Base-by-base conservation (phyloP, 176 grass and related monocot genomes). In the Paspalum vaginatum region DNA sequence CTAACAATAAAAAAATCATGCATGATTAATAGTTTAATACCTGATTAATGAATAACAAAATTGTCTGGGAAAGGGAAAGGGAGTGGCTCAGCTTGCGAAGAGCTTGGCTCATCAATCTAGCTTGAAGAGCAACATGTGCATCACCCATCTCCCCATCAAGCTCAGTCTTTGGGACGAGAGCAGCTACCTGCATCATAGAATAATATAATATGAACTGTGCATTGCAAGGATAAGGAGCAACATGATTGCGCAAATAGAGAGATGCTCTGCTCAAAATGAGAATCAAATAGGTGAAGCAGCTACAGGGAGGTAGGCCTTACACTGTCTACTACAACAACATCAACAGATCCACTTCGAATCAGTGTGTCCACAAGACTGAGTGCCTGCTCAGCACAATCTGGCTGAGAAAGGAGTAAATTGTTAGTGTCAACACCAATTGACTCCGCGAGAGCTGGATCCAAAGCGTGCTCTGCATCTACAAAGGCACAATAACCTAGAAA, bases 101-200 rank as follows among this genome's bases (percentile, higher is more conserved):
- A 71, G 92, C 92, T 84, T 95, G 92, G 37, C 92, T 98, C 96
- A 99, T 99, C 69, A 99, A 77, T 77, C 96, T 93, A 48, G 96
- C 96, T 82, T 99, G 96, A 75, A 99, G 92, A 60, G 96, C 92
- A 58, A 99, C 83, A 79, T 99, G 96, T 40, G 92, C 70, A 88
- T 99, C 96, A 77, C 96, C 96, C 96, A 99, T 99, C 74, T 99
- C 96, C 22, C 96, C 96, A 89, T 99, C 90, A 75, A 99, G 92
- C 61, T 99, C 96, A 51, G 72, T 92, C 79, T 95, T 99, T 61
- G 92, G 90, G 16, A 99, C 96, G 84, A 99, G 92, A 69, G 96
- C 96, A 68, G 96, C 96, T 72, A 99, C 96, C 96, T 99, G 71
- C 63, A 79, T 72, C 54, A 59, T 26, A 50, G 14, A 91, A 68